Percentiles rank a stretch among this genome's conserved stretches.
Evolutionary conservation across 352 stramenopile genomes (phyloP).

Genomic region (Pythium chondricola): DNA sequence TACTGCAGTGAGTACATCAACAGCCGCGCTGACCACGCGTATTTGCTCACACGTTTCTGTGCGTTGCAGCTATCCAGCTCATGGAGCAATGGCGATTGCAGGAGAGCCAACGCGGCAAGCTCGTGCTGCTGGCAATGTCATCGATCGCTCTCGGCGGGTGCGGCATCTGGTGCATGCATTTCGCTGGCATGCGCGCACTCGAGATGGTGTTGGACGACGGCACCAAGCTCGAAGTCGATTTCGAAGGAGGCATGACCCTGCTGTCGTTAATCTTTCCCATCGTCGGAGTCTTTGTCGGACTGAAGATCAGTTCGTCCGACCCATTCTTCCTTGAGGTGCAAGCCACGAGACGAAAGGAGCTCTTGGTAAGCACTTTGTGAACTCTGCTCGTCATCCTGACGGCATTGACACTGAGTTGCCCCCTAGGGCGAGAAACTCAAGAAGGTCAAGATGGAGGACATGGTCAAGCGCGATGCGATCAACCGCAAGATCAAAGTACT

Average conservation of each 20-base stretch:
- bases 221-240: conserved; percentile 32
- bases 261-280: conserved; percentile 47
- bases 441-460: conserved; percentile 30
- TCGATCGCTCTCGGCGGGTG: conserved; percentile 39
- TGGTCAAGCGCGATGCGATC: conserved; percentile 22
- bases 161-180: conserved; percentile 67
- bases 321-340: conserved; percentile 13
- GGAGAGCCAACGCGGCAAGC: conserved; percentile 14
- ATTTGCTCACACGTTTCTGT: not conserved
- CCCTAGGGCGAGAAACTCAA: conserved; percentile 27
- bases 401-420: no score
- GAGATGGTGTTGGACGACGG: conserved; percentile 30
- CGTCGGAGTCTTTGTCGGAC: conserved; percentile 40
- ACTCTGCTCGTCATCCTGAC: no score
- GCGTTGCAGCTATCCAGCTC: conserved; percentile 15
- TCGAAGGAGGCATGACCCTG: conserved; percentile 46
- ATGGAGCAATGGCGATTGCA: conserved; percentile 21
- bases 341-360: not conserved
- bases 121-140: conserved; percentile 30
- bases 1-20: conserved; percentile 42
- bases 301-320: conserved; percentile 2
- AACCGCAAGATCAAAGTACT: conserved; percentile 1
- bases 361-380: conserved; percentile 1
- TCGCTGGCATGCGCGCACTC: conserved; percentile 59
- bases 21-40: not conserved